Conservation (phyloP, 1,284 basidiomycete species). For the Golubevia sp. region DNA sequence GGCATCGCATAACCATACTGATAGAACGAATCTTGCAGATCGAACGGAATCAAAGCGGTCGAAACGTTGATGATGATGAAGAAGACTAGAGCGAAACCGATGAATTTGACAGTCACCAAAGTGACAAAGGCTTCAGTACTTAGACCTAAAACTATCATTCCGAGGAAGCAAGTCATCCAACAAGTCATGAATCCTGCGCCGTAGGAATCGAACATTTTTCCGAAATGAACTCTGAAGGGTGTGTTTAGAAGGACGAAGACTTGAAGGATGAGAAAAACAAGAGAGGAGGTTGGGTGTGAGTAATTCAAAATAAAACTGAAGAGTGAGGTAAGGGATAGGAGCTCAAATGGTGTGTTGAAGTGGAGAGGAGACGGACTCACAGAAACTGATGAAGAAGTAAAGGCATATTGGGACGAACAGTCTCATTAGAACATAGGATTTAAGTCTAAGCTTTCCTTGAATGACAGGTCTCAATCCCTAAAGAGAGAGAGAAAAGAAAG, state of each 20-base stretch:
- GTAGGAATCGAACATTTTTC: neutral
- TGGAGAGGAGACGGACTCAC: no score
- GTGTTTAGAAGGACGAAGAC: neutral
- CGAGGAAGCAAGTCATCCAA: neutral
- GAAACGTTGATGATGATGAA: neutral
- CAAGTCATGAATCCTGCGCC: neutral
- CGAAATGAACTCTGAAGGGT: neutral
- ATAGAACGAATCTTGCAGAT: neutral
- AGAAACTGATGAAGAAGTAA: neutral
- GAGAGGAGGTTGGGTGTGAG: no score
- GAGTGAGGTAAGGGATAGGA: neutral
- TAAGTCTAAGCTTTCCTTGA: neutral
- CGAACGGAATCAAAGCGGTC: neutral
- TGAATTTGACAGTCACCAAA: neutral
- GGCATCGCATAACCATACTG: neutral
- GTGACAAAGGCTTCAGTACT: neutral
- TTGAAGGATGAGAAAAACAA: no score
- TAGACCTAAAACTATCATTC: neutral
- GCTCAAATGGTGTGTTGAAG: neutral
- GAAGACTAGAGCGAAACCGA: neutral
- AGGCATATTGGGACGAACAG: neutral
- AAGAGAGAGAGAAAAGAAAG: no score
- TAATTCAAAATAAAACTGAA: neutral
- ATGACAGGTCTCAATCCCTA: neutral
- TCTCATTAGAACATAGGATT: neutral